These are phyloP conservation scores for Phytopythium chamaehyphon DNA, from an alignment of 352 stramenopile species.

Conservation along the genomic window DNA sequence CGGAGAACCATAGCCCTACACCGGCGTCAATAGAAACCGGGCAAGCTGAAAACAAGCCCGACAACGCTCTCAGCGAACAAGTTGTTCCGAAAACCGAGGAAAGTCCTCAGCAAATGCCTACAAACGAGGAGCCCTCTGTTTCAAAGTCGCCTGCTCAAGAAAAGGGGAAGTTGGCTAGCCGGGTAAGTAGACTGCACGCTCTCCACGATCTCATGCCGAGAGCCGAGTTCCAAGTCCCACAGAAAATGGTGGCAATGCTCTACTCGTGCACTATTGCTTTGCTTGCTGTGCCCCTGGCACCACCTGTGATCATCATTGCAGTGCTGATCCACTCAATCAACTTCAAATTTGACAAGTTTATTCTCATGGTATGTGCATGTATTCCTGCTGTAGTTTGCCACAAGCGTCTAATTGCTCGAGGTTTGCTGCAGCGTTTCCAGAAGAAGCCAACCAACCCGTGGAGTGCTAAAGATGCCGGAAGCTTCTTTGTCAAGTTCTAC, in stretches of 20 bases:
- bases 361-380: constrained; percentile 45
- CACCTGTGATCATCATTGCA: constrained; percentile 42
- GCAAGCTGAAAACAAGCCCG: neutral
- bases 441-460: constrained; percentile 70
- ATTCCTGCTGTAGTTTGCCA: too few relatives aligned
- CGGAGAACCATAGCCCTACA: neutral
- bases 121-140: neutral
- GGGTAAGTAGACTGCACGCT: too few relatives aligned
- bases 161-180: too few relatives aligned
- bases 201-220: constrained; percentile 16
- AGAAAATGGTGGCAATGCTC: constrained; percentile 81
- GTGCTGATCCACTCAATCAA: constrained; percentile 60
- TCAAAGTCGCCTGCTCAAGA: too few relatives aligned
- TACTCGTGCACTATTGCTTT: constrained; percentile 75
- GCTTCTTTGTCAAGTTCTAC: constrained; percentile 89
- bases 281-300: constrained; percentile 67
- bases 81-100: neutral
- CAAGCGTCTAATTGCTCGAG: too few relatives aligned
- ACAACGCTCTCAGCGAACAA: neutral
- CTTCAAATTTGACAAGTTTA: constrained; percentile 81
- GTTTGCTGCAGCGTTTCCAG: constrained; percentile 38
- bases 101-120: neutral
- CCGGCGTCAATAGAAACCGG: neutral
- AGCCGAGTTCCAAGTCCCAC: constrained; percentile 67
- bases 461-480: constrained; percentile 71